Evolutionary conservation across 305 asterid species (phyloP).

Genomic region (Andrographis paniculata): DNA sequence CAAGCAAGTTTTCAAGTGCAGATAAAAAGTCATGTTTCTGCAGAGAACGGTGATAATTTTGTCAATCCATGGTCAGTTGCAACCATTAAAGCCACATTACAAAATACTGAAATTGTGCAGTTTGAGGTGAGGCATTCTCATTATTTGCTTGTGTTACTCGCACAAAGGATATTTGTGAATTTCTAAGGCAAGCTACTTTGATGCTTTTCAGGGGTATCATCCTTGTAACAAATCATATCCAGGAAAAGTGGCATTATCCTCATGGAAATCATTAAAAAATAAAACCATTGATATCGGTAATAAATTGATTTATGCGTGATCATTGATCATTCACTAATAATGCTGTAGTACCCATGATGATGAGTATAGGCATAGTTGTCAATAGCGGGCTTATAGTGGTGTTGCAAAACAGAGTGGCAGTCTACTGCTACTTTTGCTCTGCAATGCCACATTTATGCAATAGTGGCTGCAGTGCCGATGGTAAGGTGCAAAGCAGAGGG

Average conservation of each 20-base stretch:
- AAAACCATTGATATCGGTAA: constrained; percentile 77
- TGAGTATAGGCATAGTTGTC: no score
- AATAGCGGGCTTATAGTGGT: no score
- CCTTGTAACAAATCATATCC: constrained; percentile 60
- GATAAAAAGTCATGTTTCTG: constrained; percentile 30
- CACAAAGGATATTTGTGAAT: not conserved
- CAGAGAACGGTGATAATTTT: constrained; percentile 32
- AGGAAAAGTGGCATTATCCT: constrained; percentile 68
- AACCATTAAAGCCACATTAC: constrained; percentile 33
- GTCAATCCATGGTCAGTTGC: constrained; percentile 77
- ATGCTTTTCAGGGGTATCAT: constrained; percentile 59
- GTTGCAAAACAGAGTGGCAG: no score
- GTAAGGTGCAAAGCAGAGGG: no score
- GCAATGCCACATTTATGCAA: no score
- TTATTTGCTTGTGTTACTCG: constrained; percentile 6
- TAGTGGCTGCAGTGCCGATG: no score
- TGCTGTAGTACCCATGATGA: no score
- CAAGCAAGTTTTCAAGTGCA: constrained; percentile 23
- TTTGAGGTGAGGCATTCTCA: constrained; percentile 36
- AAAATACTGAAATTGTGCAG: constrained; percentile 35
- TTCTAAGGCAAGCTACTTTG: constrained; percentile 3
- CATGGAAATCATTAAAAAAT: constrained; percentile 69
- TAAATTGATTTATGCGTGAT: not conserved
- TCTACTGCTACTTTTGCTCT: no score
- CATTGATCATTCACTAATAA: not conserved